Base-by-base conservation (phyloP, 2,329 filamentous ascomycete genomes). In the Aspergillus nomiae region DNA sequence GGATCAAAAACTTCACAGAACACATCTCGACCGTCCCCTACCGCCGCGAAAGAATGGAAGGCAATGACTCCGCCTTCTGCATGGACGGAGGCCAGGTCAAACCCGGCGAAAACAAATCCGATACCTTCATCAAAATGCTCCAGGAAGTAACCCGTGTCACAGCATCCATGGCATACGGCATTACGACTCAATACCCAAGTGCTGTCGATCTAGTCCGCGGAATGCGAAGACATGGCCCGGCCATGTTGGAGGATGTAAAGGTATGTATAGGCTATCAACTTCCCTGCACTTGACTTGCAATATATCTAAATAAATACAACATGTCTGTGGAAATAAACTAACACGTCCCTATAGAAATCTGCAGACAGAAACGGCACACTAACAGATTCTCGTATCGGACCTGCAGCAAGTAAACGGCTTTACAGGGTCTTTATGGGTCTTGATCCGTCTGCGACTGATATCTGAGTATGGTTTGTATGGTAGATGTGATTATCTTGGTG, bases 31-130 rank as follows among this genome's bases (percentile, higher is more conserved):
- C 89, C 1, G 87, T 90, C 26, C 91, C 90, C 0, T 94, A 94
- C 75, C 86, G 87, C 16, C 74, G 71, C 8, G 78, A 82, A 60
- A 74, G 78, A 36, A 79, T 81, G 59, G 82, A 84, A 1, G 72
- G 80, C 2, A 87, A 81, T 19, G 76, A 81, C 68, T 75, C 79
- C 4, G 77, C 85, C 0, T 94, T 94, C 74, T 94, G 91, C 77
- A 93, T 94, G 89, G 90, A 92, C 59, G 81, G 83, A 0, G 91
- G 91, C 0, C 91, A 94, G 76, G 89, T 94, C 48, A 87, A 86
- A 60, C 86, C 88, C 0, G 91, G 91, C 32, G 86, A 90, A 32
- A 85, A 87, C 50, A 78, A 84, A 2, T 75, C 80, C 8, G 91
- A 94, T 69, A 92, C 88, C 0, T 94, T 90, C 66, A 80, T 87